Base-by-base conservation (phyloP, 352 stramenopile species). In the Salisapilia sapeloensis region DNA sequence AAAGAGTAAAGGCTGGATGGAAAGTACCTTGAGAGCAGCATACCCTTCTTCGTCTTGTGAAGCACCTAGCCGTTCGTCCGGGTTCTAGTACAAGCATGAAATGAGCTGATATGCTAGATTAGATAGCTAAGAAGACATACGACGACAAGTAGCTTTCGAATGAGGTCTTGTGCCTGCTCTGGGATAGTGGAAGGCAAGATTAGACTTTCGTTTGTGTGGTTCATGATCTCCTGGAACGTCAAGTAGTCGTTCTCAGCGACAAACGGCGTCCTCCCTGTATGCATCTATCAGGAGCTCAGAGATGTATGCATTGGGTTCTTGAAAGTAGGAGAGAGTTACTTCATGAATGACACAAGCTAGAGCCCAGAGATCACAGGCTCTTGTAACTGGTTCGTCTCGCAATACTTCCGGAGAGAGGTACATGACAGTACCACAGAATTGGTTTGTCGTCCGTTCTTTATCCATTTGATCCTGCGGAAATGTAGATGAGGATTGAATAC, bases 341-440 rank as follows among this genome's bases (percentile, higher is more conserved):
- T 82, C 64, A 41, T 74, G 95, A 24, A 95, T 50, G 29, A 95
- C 74, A 42, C 81, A 94, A 16, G 83, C 85, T 20, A 95, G 42
- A 6, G 85, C 85, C 85, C 85, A 96, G 16, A 95, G 46, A 42
- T 96, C 85, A 14, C 75, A 81, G 6, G 61, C 57, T 16, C 63
- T 51, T n/a, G 65, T 67, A 24, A 78, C 76, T 8, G 66, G 55
- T 29, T 83, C 51, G 37, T 93, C 85, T 29, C 85, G 56, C 19
- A 95, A 46, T 20, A 96, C 79, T 52, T 96, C 85, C 3, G 85
- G 85, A 4, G 78, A 93, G 2, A 95, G 76, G 33, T 94, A 96
- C 9, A 78, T 82, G 4, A 86, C 82, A 1, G 85, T 95, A 15
- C 85, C 85, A 19, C 75, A 83, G 45, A 94, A 94, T 41, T 79